phyloP scores from a whole-genome alignment of 306 rosid genomes.

The Begonia peltatifolia region DNA sequence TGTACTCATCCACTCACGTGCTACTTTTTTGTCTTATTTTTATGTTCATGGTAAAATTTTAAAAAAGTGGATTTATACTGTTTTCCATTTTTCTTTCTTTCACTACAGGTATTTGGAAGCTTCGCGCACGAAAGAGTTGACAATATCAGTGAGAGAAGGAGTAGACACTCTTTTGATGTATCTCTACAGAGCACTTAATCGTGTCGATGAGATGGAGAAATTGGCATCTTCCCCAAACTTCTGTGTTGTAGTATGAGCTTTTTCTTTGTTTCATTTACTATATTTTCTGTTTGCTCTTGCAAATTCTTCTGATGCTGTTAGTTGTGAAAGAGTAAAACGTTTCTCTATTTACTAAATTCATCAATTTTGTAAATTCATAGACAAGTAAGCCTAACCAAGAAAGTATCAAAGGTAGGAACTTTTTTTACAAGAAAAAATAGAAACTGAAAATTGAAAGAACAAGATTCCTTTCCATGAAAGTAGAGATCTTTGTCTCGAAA shows the following conservation, averaged over 20 bases:
- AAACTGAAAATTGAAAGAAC: no score
- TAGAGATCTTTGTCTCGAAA: no score
- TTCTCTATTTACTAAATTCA: no score
- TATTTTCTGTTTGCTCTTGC: background rate
- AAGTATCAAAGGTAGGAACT: no score
- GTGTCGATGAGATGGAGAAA: conserved; percentile 70
- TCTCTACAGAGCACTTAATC: conserved; percentile 80
- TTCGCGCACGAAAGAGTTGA: conserved; percentile 46
- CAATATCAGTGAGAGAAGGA: conserved; percentile 62
- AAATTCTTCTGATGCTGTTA: no score
- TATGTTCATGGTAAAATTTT: background rate
- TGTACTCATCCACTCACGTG: background rate
- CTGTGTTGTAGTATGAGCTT: conserved; percentile 70
- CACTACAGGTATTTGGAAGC: conserved; percentile 72
- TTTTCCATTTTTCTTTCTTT: conserved; percentile 4
- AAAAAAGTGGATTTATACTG: background rate
- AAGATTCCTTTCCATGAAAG: no score
- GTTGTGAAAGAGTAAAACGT: no score
- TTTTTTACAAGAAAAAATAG: no score
- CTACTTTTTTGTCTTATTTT: background rate
- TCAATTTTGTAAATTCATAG: no score
- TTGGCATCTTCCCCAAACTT: conserved; percentile 78
- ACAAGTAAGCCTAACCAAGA: no score
- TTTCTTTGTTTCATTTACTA: conserved; percentile 3
- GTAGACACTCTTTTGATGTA: conserved; percentile 85